phyloP scores from a whole-genome alignment of 768 basidiomycete species.

The Asterophora parasitica region DNA sequence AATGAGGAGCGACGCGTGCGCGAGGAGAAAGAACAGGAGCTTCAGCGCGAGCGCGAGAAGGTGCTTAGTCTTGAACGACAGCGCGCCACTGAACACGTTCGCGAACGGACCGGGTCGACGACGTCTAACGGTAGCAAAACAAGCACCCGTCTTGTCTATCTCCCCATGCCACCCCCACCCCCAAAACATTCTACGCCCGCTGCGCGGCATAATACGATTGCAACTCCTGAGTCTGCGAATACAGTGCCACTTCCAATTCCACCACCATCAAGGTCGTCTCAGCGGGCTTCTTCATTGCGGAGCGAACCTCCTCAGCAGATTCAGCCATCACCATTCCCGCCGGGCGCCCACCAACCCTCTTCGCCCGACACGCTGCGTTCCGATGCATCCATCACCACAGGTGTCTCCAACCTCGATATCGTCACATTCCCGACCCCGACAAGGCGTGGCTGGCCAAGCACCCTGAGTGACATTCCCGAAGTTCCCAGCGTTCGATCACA shows the following conservation, averaged over 20 bases:
- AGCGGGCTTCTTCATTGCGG: too few species aligned
- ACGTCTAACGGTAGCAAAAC: conserved; percentile 7
- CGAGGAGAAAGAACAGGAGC: conserved; percentile 15
- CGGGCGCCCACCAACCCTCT: conserved; percentile 8
- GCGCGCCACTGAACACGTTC: conserved; percentile 3
- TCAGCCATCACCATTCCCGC: conserved; percentile 12
- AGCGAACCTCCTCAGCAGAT: conserved; percentile 10
- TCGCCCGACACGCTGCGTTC: conserved; percentile 13
- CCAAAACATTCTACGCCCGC: not conserved
- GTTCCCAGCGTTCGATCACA: conserved; percentile 11
- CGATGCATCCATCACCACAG: conserved; percentile 7
- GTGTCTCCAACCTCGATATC: conserved; percentile 14
- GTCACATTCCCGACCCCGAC: conserved; percentile 11
- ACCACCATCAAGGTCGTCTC: conserved; percentile 1
- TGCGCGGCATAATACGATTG: not conserved
- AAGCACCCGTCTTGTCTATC: conserved; percentile 11
- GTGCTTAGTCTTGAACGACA: conserved; percentile 11
- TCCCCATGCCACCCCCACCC: conserved; percentile 17
- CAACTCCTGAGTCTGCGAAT: not conserved
- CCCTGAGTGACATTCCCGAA: conserved; percentile 19
- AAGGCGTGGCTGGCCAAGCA: conserved; percentile 1
- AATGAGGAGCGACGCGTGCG: conserved; percentile 14
- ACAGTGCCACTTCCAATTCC: conserved; percentile 8
- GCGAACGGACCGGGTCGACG: conserved; percentile 7
- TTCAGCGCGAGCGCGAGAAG: conserved; percentile 1